Conservation (phyloP, 2,329 filamentous ascomycete species). For the Fusarium succisae region DNA sequence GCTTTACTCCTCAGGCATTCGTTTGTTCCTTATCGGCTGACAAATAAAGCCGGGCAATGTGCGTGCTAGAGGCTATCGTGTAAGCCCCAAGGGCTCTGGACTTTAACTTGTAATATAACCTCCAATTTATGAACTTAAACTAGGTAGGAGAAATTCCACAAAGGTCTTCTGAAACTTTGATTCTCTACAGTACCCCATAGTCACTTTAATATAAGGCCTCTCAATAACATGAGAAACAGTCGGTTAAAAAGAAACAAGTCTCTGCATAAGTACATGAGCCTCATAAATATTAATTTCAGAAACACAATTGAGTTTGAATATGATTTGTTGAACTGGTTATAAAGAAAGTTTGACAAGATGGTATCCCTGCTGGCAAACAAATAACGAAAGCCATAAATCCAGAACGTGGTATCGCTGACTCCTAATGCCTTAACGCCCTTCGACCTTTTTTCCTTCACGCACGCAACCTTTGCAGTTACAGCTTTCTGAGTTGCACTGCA, state of each 20-base stretch:
- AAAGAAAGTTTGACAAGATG: neutral
- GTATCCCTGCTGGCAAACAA: neutral
- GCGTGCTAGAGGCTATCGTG: neutral
- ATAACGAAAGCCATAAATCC: constrained; percentile 7
- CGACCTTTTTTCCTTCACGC: neutral
- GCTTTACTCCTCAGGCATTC: neutral
- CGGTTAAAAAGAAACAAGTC: neutral
- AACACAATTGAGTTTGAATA: neutral
- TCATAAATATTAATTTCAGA: neutral
- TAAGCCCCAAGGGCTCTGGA: neutral
- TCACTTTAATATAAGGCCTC: neutral
- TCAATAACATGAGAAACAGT: neutral
- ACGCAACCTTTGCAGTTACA: neutral
- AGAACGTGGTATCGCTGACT: constrained; percentile 36
- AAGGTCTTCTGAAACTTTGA: neutral
- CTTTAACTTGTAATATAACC: neutral
- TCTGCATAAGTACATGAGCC: neutral
- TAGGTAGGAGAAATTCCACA: neutral
- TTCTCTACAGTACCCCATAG: too few relatives aligned
- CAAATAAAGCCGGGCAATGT: neutral
- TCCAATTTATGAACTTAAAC: neutral
- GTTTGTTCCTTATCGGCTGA: neutral
- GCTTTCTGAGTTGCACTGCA: neutral
- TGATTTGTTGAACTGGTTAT: neutral
- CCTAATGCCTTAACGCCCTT: constrained; percentile 29